Evolutionary conservation across 305 asterid species (phyloP).

Genomic region (Solanum hybrid): DNA sequence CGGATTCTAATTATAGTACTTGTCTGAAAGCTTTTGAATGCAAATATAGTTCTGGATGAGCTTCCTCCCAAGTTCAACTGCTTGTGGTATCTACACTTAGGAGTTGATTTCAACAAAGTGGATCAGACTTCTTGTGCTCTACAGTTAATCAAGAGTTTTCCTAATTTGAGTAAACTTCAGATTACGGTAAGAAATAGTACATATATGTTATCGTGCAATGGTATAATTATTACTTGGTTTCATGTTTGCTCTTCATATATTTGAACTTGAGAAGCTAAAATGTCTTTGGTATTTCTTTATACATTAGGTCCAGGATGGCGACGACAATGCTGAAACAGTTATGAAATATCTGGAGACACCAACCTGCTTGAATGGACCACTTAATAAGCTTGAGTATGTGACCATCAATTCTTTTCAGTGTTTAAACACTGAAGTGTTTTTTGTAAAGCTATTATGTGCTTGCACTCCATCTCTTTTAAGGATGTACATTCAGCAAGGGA

Average conservation of each 20-base stretch:
- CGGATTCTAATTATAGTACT: background rate
- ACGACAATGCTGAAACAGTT: background rate
- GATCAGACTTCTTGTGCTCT: background rate
- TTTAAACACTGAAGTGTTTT: background rate
- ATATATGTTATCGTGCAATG: background rate
- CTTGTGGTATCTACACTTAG: background rate
- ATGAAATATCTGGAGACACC: background rate
- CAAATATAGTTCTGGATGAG: background rate
- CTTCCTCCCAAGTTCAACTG: background rate
- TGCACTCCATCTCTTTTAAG: background rate
- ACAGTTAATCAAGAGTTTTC: background rate
- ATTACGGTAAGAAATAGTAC: background rate
- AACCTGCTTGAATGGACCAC: background rate
- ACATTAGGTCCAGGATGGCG: background rate
- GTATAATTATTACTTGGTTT: background rate
- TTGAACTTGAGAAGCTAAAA: background rate
- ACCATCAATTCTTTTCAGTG: background rate
- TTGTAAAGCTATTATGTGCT: background rate
- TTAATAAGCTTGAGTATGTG: background rate
- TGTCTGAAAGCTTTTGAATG: background rate
- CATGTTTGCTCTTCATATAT: background rate
- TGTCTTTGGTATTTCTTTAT: background rate
- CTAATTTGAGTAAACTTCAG: background rate
- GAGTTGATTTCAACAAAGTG: background rate
- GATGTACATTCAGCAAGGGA: background rate